Conservation (phyloP, 305 asterid genomes). For the Rubia tinctorum region DNA sequence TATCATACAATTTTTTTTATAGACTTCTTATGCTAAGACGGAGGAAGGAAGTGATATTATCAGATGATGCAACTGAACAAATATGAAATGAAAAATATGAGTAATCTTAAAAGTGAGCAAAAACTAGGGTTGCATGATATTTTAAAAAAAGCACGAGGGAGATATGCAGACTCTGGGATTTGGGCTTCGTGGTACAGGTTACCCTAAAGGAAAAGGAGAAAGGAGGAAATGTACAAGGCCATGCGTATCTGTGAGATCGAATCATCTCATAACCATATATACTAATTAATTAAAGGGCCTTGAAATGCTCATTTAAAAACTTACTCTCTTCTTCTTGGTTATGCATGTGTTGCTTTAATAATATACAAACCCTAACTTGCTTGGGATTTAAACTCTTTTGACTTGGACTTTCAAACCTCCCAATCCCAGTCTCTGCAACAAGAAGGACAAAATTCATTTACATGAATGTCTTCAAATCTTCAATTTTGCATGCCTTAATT, state of each 20-base stretch:
- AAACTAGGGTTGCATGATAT: slow-evolving; percentile 25
- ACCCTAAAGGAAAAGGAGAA: not conserved
- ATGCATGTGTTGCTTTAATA: slow-evolving; percentile 6
- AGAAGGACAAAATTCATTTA: not conserved
- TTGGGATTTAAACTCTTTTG: slow-evolving; percentile 31
- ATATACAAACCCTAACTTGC: not conserved
- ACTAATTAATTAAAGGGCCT: slow-evolving; percentile 18
- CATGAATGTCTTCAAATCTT: not conserved
- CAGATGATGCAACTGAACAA: too few species aligned
- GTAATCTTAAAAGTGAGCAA: too few species aligned
- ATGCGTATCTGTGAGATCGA: slow-evolving; percentile 22
- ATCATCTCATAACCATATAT: slow-evolving; percentile 23
- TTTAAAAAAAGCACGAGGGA: slow-evolving; percentile 2
- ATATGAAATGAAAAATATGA: too few species aligned
- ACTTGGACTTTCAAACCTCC: slow-evolving; percentile 23
- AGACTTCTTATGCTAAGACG: too few species aligned
- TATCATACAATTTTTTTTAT: too few species aligned
- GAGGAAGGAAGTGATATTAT: too few species aligned
- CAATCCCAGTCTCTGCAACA: slow-evolving; percentile 2
- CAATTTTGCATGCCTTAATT: slow-evolving; percentile 1
- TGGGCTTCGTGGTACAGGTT: not conserved
- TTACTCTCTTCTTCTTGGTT: too few species aligned
- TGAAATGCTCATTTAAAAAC: slow-evolving; percentile 24
- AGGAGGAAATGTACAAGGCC: not conserved
- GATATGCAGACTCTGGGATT: slow-evolving; percentile 15